phyloP scores from a whole-genome alignment of 257 asterid species.

The Solanum acaule region DNA sequence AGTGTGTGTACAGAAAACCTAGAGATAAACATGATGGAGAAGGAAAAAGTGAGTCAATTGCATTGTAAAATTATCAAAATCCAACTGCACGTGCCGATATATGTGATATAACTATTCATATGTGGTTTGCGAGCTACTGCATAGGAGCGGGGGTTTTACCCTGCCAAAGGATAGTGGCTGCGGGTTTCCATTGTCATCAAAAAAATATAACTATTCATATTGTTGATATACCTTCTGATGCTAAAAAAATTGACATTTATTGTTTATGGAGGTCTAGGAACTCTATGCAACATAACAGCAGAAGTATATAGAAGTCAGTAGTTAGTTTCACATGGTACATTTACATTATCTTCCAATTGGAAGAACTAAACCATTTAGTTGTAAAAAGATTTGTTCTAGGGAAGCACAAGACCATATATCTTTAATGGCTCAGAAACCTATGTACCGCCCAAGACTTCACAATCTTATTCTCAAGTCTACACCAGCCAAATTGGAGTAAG shows the following conservation, averaged over 20 bases:
- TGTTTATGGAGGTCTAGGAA: background rate
- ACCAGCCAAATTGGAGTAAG: background rate
- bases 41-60: background rate
- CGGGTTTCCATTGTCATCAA: background rate
- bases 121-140: background rate
- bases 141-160: too few relatives aligned
- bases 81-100: background rate
- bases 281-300: background rate
- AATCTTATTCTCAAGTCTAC: background rate
- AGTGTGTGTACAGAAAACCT: slow-evolving; percentile 95
- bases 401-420: background rate
- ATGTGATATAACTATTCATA: background rate
- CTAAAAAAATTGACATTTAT: background rate
- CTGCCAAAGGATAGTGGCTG: background rate
- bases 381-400: background rate
- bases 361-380: background rate
- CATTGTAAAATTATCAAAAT: background rate
- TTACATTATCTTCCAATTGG: background rate
- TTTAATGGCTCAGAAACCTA: background rate
- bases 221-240: background rate
- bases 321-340: background rate
- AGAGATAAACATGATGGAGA: background rate
- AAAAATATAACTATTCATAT: too few relatives aligned
- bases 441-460: background rate
- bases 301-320: background rate